Conservation (phyloP, 129 eudicot species). For the Escallonia rubra region DNA sequence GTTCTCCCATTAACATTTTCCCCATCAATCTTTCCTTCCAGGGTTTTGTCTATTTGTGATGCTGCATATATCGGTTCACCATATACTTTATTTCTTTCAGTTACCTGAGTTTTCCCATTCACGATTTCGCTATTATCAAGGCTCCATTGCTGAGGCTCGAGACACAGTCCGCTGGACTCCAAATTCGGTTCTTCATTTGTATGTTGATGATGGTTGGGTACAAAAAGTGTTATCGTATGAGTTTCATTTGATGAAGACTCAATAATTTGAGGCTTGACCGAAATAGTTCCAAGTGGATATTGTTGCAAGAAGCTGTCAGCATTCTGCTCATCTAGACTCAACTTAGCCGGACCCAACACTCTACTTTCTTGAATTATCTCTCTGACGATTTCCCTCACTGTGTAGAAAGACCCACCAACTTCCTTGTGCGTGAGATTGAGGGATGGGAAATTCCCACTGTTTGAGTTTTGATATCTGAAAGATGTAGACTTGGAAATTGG, state of each 20-base stretch:
- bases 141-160: constrained; percentile 23
- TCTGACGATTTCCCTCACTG: constrained; percentile 80
- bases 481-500: neutral
- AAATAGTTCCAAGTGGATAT: constrained; percentile 53
- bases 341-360: constrained; percentile 76
- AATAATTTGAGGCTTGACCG: constrained; percentile 42
- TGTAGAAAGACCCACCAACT: constrained; percentile 95
- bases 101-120: constrained; percentile 9
- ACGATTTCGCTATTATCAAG: constrained; percentile 18
- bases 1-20: neutral
- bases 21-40: constrained; percentile 16
- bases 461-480: constrained; percentile 71
- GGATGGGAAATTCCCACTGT: constrained; percentile 80
- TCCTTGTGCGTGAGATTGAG: constrained; percentile 79
- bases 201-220: constrained; percentile 17
- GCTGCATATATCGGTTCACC: constrained; percentile 8
- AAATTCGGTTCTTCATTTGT: constrained; percentile 25
- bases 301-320: constrained; percentile 41
- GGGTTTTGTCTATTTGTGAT: constrained; percentile 8
- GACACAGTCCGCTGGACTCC: constrained; percentile 15
- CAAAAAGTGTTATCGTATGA: constrained; percentile 12
- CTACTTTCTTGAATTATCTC: constrained; percentile 92
- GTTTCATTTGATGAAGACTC: constrained; percentile 33
- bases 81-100: constrained; percentile 10
- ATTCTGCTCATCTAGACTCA: constrained; percentile 36